Evolutionary conservation across 306 rosid species (phyloP), one percentile per base, ranked within the genome.

Genomic region (Dalbergia oliveri): DNA sequence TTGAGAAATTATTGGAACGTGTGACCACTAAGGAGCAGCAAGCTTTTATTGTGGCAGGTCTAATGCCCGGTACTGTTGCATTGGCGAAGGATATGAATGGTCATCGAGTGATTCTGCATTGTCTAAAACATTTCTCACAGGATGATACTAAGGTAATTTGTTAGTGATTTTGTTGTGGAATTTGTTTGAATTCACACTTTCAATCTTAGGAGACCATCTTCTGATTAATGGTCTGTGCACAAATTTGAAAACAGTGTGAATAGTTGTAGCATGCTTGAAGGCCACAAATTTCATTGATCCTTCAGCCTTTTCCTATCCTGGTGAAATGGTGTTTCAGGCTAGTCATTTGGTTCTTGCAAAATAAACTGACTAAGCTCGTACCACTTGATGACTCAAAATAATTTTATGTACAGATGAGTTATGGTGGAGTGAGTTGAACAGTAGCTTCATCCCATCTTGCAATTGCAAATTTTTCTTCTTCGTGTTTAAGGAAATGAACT

Each of bases 1-100:
- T 89, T 6, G 92, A 88, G 85, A 85, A 86, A 63, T 49, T 90
- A 58, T 54, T 90, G 83, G 85, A 85, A 75, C 71, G 80, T 81
- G 72, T 87, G 37, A 78, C 86, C 6, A 80, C 72, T 5, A 44
- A 50, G 64, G 82, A 16, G 83, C 45, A 11, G n/a, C n/a, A n/a
- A n/a, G n/a, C 50, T 37, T 15, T 74, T 3, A 34, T 89, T 47
- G 72, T 87, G 82, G 18, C 67, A 9, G 88, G 89, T 70, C 58
- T 93, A 11, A 49, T 26, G 26, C 79, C 88, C 5, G 82, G 82
- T 81, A 85, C 72, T 59, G 81, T 58, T 66, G 66, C 50, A 33
- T 81, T 93, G 78, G 76, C 85, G 12, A 90, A 66, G 59, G 88
- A 87, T 74, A 23, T 15, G 2, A 88, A 82, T 74, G 94, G 92